These are phyloP conservation scores for Aspergillus ostianus DNA, from an alignment of 495 filamentous ascomycete genomes.

Conservation along the genomic window DNA sequence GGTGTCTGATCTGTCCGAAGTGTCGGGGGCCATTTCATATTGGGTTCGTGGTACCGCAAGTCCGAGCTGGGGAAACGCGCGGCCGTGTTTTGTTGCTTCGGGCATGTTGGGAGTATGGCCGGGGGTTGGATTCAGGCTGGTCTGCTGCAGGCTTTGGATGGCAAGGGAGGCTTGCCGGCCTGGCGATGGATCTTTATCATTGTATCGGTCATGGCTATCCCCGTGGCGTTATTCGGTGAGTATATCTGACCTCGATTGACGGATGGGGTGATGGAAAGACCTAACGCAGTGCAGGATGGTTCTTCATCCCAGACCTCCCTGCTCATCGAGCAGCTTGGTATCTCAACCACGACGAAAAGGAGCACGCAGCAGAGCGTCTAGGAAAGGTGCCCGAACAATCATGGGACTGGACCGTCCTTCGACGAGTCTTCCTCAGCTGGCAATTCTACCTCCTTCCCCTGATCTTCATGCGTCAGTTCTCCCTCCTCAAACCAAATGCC, in stretches of 20 bases:
- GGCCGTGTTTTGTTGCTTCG: slow-evolving; percentile 32
- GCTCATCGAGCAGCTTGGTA: slow-evolving; percentile 33
- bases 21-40: slow-evolving; percentile 31
- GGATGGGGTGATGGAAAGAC: neutral
- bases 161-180: slow-evolving; percentile 27
- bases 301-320: slow-evolving; percentile 38
- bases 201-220: slow-evolving; percentile 31
- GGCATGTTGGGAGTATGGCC: slow-evolving; percentile 30
- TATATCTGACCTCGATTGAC: neutral
- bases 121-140: slow-evolving; percentile 34
- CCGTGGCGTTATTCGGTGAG: slow-evolving; percentile 30
- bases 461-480: slow-evolving; percentile 34
- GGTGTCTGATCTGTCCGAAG: slow-evolving; percentile 4
- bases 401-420: slow-evolving; percentile 33
- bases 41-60: slow-evolving; percentile 31
- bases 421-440: slow-evolving; percentile 33
- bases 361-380: slow-evolving; percentile 28
- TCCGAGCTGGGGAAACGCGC: slow-evolving; percentile 30
- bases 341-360: slow-evolving; percentile 32
- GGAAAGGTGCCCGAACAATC: slow-evolving; percentile 21
- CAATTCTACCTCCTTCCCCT: slow-evolving; percentile 36
- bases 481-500: neutral
- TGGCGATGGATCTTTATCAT: slow-evolving; percentile 38
- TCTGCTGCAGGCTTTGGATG: slow-evolving; percentile 21
- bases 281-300: slow-evolving; percentile 22